A percentile compares a stretch with the other conserved stretches of the same genome.
Evolutionary conservation across 495 filamentous ascomycete genomes (phyloP).

Genomic region (Neurospora sp.): DNA sequence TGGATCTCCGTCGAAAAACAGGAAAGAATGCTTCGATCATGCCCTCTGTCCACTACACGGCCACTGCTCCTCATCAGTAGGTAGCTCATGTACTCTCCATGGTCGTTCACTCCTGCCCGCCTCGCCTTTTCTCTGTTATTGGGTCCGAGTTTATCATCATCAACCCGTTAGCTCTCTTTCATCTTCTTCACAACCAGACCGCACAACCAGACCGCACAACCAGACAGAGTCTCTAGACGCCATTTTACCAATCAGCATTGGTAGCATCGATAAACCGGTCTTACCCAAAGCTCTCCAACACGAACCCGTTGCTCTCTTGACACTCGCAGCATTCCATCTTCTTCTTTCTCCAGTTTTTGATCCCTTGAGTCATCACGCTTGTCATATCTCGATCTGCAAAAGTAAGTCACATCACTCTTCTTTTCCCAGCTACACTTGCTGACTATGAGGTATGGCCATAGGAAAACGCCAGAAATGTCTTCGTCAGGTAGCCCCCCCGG

Average conservation of each 20-base stretch:
- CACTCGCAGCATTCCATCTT: not conserved
- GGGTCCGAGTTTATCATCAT: not conserved
- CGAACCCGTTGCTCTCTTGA: not conserved
- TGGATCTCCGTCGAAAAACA: not conserved
- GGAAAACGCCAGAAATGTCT: not conserved
- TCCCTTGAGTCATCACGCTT: not conserved
- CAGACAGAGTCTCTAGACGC: not conserved
- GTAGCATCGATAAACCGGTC: not conserved
- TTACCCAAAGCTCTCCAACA: not conserved
- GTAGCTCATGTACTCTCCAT: not conserved
- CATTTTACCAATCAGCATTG: not conserved
- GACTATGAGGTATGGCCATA: not conserved
- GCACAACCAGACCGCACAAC: not conserved
- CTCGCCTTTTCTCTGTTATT: not conserved
- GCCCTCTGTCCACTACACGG: not conserved
- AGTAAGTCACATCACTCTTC: not conserved
- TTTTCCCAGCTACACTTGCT: not conserved
- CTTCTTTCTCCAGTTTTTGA: not conserved
- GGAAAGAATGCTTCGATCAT: not conserved
- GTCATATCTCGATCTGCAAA: not conserved
- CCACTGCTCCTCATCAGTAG: too few relatives aligned
- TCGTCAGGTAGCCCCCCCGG: not conserved
- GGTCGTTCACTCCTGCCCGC: not conserved
- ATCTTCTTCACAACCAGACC: not conserved
- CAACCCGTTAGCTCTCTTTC: not conserved